Evolutionary conservation across 139 green algal species (phyloP).

Genomic region (Chlorella sp.): DNA sequence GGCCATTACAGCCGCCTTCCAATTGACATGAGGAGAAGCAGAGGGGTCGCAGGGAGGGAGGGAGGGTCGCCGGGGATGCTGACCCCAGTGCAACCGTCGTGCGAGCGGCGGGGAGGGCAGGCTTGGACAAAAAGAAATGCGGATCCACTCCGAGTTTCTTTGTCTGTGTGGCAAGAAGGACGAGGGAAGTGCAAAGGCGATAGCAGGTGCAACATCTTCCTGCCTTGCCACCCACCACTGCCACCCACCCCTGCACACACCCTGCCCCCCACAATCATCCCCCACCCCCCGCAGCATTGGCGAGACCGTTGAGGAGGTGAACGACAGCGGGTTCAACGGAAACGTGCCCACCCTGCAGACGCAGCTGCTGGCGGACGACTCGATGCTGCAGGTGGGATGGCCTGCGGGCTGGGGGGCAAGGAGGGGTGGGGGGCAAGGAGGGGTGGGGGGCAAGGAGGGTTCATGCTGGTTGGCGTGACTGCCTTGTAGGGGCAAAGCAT

Average conservation of each 20-base stretch:
- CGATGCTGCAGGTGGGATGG: constrained; percentile 81
- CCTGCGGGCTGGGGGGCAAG: not conserved
- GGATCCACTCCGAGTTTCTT: too few relatives aligned
- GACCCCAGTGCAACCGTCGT: too few relatives aligned
- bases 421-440: not conserved
- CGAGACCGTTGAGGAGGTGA: constrained; percentile 98
- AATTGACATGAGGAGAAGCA: too few relatives aligned
- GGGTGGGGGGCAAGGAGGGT: not conserved
- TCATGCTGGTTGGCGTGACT: not conserved
- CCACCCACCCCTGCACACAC: not conserved
- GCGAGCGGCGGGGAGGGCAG: too few relatives aligned
- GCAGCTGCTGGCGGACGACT: constrained; percentile 92
- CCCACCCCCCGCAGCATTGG: constrained; percentile 84
- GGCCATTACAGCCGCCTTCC: too few relatives aligned
- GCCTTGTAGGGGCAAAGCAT: not conserved
- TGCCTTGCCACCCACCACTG: too few relatives aligned
- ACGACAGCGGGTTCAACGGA: constrained; percentile 92
- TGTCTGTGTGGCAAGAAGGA: too few relatives aligned
- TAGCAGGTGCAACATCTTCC: too few relatives aligned
- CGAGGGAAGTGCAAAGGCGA: too few relatives aligned
- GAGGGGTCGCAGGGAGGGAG: too few relatives aligned
- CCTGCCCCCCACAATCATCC: not conserved
- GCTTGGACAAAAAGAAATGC: too few relatives aligned
- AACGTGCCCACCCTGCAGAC: constrained; percentile 80
- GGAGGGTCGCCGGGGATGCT: too few relatives aligned